phyloP scores from a whole-genome alignment of 805 yeast species.

The Maudiozyma barnettii region DNA sequence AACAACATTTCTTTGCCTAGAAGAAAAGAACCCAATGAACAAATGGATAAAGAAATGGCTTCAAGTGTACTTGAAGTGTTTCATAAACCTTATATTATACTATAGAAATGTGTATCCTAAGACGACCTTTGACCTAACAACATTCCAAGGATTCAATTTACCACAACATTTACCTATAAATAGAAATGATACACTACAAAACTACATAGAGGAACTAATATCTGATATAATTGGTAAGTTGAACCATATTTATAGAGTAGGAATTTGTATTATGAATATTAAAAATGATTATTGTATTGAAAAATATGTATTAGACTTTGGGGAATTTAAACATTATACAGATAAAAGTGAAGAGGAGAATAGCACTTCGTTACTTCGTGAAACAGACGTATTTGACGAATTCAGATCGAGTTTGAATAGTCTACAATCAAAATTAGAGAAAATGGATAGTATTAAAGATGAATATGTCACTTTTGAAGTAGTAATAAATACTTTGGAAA shows the following conservation, averaged over 20 bases:
- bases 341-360: constrained; percentile 7
- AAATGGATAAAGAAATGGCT: constrained; percentile 22
- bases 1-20: no score
- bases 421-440: constrained; percentile 19
- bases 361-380: constrained; percentile 6
- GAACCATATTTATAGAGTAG: constrained; percentile 15
- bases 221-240: constrained; percentile 20
- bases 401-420: constrained; percentile 26
- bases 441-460: constrained; percentile 17
- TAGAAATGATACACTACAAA: constrained; percentile 38
- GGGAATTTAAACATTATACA: constrained; percentile 21
- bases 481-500: constrained; percentile 20
- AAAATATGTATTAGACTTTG: constrained; percentile 24
- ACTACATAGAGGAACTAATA: constrained; percentile 31
- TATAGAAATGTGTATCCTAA: constrained; percentile 32
- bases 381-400: constrained; percentile 25
- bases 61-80: constrained; percentile 29
- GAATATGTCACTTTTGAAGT: constrained; percentile 22
- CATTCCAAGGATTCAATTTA: constrained; percentile 35
- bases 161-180: constrained; percentile 33
- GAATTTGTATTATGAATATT: constrained; percentile 17
- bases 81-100: constrained; percentile 30
- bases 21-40: constrained; percentile 9
- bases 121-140: constrained; percentile 28
- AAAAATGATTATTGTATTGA: constrained; percentile 20